These are phyloP conservation scores for Lachancea lanzarotensis DNA, from an alignment of 805 yeast genomes.

Conservation along the genomic window DNA sequence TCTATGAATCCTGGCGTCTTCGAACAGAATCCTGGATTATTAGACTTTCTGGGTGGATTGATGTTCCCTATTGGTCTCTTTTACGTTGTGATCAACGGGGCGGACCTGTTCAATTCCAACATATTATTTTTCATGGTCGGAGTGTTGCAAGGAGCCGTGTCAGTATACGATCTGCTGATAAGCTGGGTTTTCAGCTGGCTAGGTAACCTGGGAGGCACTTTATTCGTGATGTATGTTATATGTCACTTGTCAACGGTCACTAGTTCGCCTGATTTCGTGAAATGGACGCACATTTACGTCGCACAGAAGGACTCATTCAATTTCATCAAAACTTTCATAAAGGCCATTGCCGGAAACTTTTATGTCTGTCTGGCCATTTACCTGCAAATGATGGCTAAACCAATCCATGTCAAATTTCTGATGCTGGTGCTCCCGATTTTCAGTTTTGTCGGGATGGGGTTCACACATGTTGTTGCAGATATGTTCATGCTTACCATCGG, in stretches of 20 bases:
- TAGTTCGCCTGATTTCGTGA: constrained; percentile 34
- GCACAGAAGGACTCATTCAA: constrained; percentile 40
- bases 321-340: constrained; percentile 60
- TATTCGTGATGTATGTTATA: constrained; percentile 61
- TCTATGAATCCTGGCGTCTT: constrained; percentile 42
- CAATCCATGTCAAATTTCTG: constrained; percentile 65
- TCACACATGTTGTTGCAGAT: constrained; percentile 77
- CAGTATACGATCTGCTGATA: constrained; percentile 51
- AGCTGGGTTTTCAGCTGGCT: constrained; percentile 66
- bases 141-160: constrained; percentile 60
- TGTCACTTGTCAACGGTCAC: constrained; percentile 52
- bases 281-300: constrained; percentile 43
- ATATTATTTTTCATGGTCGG: constrained; percentile 67
- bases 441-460: constrained; percentile 73
- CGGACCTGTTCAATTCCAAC: constrained; percentile 70
- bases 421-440: constrained; percentile 63
- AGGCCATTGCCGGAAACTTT: constrained; percentile 71
- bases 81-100: constrained; percentile 68
- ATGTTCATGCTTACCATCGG: constrained; percentile 66
- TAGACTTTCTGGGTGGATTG: constrained; percentile 51
- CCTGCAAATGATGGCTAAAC: constrained; percentile 71
- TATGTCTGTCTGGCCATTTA: constrained; percentile 71
- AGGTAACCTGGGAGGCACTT: constrained; percentile 55
- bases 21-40: constrained; percentile 43
- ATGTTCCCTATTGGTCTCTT: constrained; percentile 68